Evolutionary conservation across 2,329 filamentous ascomycete species (phyloP).

Genomic region (Lojkania enalia): DNA sequence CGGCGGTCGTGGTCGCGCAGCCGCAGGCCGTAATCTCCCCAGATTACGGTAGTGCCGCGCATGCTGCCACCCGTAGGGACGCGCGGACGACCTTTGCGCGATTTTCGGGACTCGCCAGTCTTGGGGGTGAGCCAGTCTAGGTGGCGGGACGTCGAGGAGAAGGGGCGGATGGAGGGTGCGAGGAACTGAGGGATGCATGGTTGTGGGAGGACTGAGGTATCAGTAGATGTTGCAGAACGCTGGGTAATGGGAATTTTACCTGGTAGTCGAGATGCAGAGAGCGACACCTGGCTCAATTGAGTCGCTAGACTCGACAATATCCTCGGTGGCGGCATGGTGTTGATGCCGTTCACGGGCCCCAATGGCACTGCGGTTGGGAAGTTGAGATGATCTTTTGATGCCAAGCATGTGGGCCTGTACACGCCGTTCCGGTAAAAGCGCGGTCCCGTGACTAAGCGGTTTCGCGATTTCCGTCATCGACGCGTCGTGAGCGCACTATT

Average conservation of each 20-base stretch:
- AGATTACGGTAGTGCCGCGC: constrained; percentile 92
- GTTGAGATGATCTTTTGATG: not conserved
- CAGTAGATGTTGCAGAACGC: constrained; percentile 11
- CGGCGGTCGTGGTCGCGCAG: constrained; percentile 93
- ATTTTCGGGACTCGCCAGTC: constrained; percentile 80
- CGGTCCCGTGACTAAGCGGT: constrained; percentile 22
- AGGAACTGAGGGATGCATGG: constrained; percentile 32
- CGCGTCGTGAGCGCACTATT: constrained; percentile 11
- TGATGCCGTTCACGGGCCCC: constrained; percentile 6
- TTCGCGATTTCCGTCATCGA: constrained; percentile 24
- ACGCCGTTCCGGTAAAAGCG: constrained; percentile 15
- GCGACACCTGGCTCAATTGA: constrained; percentile 36
- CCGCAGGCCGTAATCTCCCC: constrained; percentile 93
- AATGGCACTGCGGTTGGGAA: constrained; percentile 10
- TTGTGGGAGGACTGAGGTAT: constrained; percentile 26
- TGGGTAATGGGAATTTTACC: constrained; percentile 25
- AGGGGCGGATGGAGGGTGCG: constrained; percentile 57
- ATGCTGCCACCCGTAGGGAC: constrained; percentile 88
- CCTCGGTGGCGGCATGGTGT: constrained; percentile 47
- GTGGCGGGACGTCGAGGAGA: constrained; percentile 68
- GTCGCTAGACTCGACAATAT: constrained; percentile 39
- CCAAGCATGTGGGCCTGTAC: constrained; percentile 7
- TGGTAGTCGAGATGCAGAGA: constrained; percentile 30
- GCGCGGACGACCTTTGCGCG: constrained; percentile 81
- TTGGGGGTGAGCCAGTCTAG: constrained; percentile 82